phyloP scores from a whole-genome alignment of 805 yeast species.

The Candida peoriensis region DNA sequence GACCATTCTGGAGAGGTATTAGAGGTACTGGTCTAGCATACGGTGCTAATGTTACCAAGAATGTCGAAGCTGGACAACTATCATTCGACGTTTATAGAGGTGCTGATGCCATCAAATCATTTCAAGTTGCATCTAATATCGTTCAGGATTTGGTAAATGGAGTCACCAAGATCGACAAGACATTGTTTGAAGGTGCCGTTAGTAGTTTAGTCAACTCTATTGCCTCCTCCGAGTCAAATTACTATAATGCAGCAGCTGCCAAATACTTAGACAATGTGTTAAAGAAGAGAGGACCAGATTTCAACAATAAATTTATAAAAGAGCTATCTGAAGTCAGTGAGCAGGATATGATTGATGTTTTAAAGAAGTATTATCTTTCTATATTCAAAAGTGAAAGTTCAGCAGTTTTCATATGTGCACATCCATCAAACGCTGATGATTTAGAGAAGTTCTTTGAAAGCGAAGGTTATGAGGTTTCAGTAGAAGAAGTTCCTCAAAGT shows the following conservation, averaged over 20 bases:
- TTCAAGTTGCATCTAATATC: slow-evolving; percentile 57
- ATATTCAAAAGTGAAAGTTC: slow-evolving; percentile 57
- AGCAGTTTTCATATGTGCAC: slow-evolving; percentile 64
- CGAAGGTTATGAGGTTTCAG: slow-evolving; percentile 55
- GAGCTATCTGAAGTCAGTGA: slow-evolving; percentile 47
- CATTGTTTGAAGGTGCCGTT: slow-evolving; percentile 65
- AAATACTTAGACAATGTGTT: slow-evolving; percentile 65
- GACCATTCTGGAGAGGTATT: slow-evolving; percentile 95
- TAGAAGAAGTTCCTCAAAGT: slow-evolving; percentile 43
- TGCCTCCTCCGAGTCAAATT: slow-evolving; percentile 65
- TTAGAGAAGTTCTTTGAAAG: slow-evolving; percentile 41
- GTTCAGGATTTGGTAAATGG: slow-evolving; percentile 60
- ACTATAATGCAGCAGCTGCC: slow-evolving; percentile 56
- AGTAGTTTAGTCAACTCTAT: slow-evolving; percentile 68
- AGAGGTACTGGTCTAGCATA: slow-evolving; percentile 94
- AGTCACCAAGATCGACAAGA: slow-evolving; percentile 44
- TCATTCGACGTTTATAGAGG: slow-evolving; percentile 73
- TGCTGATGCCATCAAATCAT: slow-evolving; percentile 66
- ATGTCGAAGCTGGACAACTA: slow-evolving; percentile 62
- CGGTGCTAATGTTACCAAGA: slow-evolving; percentile 63
- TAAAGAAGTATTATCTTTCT: slow-evolving; percentile 57
- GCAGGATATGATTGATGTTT: slow-evolving; percentile 43
- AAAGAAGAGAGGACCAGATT: slow-evolving; percentile 66
- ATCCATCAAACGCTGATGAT: slow-evolving; percentile 53
- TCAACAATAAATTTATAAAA: slow-evolving; percentile 46